phyloP scores from a whole-genome alignment of 2,329 filamentous ascomycete genomes.

The Orbilia blumenaviensis region DNA sequence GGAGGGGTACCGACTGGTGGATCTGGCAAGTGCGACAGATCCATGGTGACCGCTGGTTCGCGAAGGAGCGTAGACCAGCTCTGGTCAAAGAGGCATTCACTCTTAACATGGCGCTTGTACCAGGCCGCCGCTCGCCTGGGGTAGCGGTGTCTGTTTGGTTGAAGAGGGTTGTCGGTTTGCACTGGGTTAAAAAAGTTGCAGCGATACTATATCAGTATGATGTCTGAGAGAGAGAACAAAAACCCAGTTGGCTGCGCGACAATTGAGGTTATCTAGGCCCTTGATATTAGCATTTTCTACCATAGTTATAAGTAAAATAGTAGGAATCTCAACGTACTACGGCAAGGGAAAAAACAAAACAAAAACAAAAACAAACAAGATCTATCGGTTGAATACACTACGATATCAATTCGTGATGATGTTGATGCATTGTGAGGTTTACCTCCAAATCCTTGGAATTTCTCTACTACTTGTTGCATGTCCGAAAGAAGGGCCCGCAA shows the following conservation, averaged over 20 bases:
- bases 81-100: constrained; percentile 13
- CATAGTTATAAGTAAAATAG: neutral
- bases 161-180: neutral
- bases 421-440: neutral
- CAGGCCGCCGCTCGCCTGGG: neutral
- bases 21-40: constrained; percentile 37
- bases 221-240: no score
- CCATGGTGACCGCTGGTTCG: constrained; percentile 23
- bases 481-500: constrained; percentile 13
- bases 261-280: neutral
- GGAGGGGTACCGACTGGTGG: constrained; percentile 1
- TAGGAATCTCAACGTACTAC: neutral
- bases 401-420: neutral
- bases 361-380: no score
- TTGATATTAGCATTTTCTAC: neutral
- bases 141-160: neutral
- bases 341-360: no score
- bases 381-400: neutral
- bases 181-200: no score
- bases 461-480: constrained; percentile 2
- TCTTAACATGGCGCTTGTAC: constrained; percentile 24
- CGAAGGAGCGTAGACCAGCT: constrained; percentile 5
- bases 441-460: neutral
- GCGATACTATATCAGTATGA: no score
- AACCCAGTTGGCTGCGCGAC: neutral